Evolutionary conservation across 148 eudicot species (phyloP), one percentile per base, ranked within the genome.

Genomic region (Salicornia ramosissima): DNA sequence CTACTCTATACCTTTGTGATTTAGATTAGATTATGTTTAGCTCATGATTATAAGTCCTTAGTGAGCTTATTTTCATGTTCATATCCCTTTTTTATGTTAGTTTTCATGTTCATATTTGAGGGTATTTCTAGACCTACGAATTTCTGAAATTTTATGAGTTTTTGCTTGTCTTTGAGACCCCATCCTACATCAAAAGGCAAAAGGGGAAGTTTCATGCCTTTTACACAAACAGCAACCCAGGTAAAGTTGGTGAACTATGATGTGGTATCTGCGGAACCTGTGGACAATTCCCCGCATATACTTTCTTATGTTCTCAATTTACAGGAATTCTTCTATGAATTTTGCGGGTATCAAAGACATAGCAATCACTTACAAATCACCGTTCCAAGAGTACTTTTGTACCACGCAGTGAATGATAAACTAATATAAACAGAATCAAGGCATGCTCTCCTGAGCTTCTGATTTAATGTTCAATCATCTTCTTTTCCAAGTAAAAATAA

Each of bases 361-460:
- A 63, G 66, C 39, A 42, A 51, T 42, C 10, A 62, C 42, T 60
- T 19, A 42, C 43, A 42, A 21, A 19, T n/a, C 14, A 42, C 42
- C 18, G 5, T 18, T 13, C 22, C 45, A 26, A 29, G 42, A 53
- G 18, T 52, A 65, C 42, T 31, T 22, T 28, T 52, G 40, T 40
- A 67, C 58, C 22, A 19, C 28, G 51, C 34, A 31, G 79, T 28
- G 40, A 34, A 25, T 63, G 53, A 69, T 45, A 58, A 33, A 42
- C 52, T 55, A 60, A 34, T 49, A 42, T 21, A 26, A 64, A 51
- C 21, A 66, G 4, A 22, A 51, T 29, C 30, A 50, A 56, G 66
- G 36, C 36, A 25, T 22, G 46, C 13, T 15, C 36, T 36, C 67
- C 24, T 25, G 36, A 52, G 24, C 16, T 52, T 42, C 34, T 47